phyloP scores from a whole-genome alignment of 345 rosid genomes.

The Populus simonii region DNA sequence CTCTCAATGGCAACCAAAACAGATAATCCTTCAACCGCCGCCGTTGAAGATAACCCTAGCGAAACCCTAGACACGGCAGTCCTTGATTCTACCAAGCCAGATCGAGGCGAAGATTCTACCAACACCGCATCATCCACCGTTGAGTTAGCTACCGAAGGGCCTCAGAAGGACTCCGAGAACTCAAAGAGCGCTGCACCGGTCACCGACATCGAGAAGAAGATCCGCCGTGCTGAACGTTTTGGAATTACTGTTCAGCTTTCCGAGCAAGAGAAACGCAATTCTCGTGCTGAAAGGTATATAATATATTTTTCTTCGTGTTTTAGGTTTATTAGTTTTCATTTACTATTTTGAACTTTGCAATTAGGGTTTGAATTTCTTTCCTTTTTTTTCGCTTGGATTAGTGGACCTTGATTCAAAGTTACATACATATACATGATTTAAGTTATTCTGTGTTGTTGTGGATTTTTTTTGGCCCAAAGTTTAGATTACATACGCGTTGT shows the following conservation, averaged over 20 bases:
- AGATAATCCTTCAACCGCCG: neutral
- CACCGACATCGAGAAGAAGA: slow-evolving; percentile 65
- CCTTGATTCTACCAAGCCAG: neutral
- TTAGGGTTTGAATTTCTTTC: neutral
- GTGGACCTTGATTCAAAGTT: no score
- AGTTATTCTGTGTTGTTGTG: no score
- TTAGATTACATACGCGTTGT: no score
- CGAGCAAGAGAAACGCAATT: slow-evolving; percentile 86
- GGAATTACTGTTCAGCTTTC: slow-evolving; percentile 72
- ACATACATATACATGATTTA: no score
- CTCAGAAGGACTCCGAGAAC: slow-evolving; percentile 19
- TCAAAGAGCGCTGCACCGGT: slow-evolving; percentile 29
- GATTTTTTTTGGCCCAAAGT: no score
- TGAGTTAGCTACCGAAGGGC: neutral
- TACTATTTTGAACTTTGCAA: neutral
- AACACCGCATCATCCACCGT: neutral
- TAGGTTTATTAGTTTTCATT: neutral
- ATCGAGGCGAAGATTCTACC: slow-evolving; percentile 17
- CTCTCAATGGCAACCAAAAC: neutral
- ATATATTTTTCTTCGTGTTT: neutral
- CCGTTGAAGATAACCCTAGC: no score
- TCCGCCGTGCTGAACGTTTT: slow-evolving; percentile 91
- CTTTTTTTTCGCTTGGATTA: neutral
- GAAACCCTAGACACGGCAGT: no score
- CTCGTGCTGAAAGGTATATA: slow-evolving; percentile 83